Conservation (phyloP, 148 eudicot species). For the Rhododendron ovatum region DNA sequence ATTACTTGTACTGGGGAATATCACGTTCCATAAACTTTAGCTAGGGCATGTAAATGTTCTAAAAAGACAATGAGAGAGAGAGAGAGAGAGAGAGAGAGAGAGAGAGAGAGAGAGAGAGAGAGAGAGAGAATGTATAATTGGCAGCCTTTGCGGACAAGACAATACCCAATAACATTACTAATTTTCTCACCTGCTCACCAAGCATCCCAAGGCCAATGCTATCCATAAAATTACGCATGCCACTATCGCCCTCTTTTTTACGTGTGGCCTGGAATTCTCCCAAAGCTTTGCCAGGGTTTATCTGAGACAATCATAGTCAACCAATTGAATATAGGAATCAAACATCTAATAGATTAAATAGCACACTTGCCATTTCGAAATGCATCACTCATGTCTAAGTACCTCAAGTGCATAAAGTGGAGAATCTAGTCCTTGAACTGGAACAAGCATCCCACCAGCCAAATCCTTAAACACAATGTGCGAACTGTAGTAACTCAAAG, state of each 20-base stretch:
- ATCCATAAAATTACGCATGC: slow-evolving; percentile 65
- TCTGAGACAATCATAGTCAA: slow-evolving; percentile 28
- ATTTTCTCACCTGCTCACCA: slow-evolving; percentile 49
- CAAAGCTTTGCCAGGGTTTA: slow-evolving; percentile 59
- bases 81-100: neutral
- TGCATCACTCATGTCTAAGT: slow-evolving; percentile 2
- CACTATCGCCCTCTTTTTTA: slow-evolving; percentile 37
- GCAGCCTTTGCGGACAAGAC: neutral
- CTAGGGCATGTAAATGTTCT: neutral
- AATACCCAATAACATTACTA: neutral
- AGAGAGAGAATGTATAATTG: neutral
- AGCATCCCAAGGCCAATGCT: slow-evolving; percentile 81
- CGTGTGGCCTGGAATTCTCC: slow-evolving; percentile 52
- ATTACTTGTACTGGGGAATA: neutral
- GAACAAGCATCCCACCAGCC: slow-evolving; percentile 68
- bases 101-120: too few species aligned
- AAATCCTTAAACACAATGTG: slow-evolving; percentile 34
- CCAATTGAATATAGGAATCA: neutral
- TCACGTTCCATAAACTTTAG: neutral
- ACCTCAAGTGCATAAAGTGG: slow-evolving; percentile 82
- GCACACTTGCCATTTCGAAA: neutral
- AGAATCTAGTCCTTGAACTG: slow-evolving; percentile 66
- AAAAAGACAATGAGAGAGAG: neutral
- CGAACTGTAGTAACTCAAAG: neutral
- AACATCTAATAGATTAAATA: neutral